Evolutionary conservation across 2,329 filamentous ascomycete genomes (phyloP), one percentile per base, ranked within the genome.

Genomic region (Curvularia spicifera): DNA sequence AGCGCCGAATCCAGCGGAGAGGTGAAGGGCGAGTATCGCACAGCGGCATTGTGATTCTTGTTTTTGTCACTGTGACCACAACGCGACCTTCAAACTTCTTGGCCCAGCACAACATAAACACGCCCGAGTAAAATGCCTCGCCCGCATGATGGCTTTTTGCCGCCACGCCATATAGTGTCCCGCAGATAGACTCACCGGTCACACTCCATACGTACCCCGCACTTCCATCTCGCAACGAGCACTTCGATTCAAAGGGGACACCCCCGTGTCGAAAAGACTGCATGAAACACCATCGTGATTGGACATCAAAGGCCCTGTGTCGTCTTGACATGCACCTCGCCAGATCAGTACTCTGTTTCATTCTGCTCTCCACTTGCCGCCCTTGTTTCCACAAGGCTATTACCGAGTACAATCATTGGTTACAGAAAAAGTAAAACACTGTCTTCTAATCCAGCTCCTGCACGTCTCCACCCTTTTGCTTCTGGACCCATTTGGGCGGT

Each of bases 41-140:
- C 15, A 18, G 7, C 15, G 35, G 2, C 35, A 18, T 8, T 8
- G 35, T n/a, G 35, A 18, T 37, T 37, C 7, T 44, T 28, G 42
- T 59, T 58, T 28, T 26, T 28, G 42, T 59, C 57, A 56, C 53
- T 51, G 53, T 61, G 53, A 47, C 57, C 48, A 48, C 5, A 44
- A 43, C 45, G 29, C 33, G 57, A 56, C 61, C n/a, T 60, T 44
- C 56, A 42, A 42, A 45, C 39, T 43, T 57, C 61, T 63, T 66
- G 60, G 63, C 61, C 44, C 52, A 53, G 54, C 54, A 56, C 63
- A 62, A 50, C 62, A 61, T 46, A 46, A 55, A 44, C 24, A 44
- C 51, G 45, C 53, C 50, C 60, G 62, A 56, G 64, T 67, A 70
- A 74, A 74, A 73, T 74, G 62, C 70, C 71, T 64, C 71, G 71